A percentile compares a stretch with the other conserved stretches of the same genome.
phyloP scores from a whole-genome alignment of 768 basidiomycete genomes.

The Russula virescens region DNA sequence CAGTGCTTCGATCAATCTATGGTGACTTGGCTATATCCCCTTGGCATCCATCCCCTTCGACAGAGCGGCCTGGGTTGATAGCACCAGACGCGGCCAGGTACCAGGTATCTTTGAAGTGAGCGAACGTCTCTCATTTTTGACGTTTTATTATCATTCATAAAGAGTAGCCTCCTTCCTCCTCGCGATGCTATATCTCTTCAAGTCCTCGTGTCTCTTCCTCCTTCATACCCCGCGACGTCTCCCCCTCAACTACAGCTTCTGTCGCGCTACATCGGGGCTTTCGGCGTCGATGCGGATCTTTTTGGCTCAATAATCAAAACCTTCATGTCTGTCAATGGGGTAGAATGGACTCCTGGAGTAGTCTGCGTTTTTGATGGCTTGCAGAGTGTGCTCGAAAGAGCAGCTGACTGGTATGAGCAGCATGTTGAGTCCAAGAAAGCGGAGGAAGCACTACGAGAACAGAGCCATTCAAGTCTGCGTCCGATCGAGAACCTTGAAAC shows the following conservation, averaged over 20 bases:
- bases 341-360: constrained; percentile 68
- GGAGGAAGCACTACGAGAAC: constrained; percentile 52
- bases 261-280: constrained; percentile 77
- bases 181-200: constrained; percentile 32
- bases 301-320: constrained; percentile 77
- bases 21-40: constrained; percentile 59
- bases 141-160: neutral
- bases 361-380: constrained; percentile 88
- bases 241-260: constrained; percentile 82
- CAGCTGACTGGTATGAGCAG: constrained; percentile 66
- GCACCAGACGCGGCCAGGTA: constrained; percentile 49
- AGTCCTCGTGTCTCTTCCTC: constrained; percentile 41
- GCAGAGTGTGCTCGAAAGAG: constrained; percentile 64
- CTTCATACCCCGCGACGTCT: constrained; percentile 55
- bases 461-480: constrained; percentile 27
- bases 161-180: constrained; percentile 45
- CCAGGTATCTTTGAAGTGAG: constrained; percentile 59
- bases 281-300: constrained; percentile 62
- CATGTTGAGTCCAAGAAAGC: constrained; percentile 50
- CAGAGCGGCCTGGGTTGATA: constrained; percentile 1
- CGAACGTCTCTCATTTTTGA: constrained; percentile 12
- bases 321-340: constrained; percentile 68
- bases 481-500: neutral
- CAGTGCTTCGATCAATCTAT: constrained; percentile 81
- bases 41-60: constrained; percentile 41